These are phyloP conservation scores for Testicularia cyperi DNA, from an alignment of 1,284 basidiomycete genomes.

Conservation along the genomic window DNA sequence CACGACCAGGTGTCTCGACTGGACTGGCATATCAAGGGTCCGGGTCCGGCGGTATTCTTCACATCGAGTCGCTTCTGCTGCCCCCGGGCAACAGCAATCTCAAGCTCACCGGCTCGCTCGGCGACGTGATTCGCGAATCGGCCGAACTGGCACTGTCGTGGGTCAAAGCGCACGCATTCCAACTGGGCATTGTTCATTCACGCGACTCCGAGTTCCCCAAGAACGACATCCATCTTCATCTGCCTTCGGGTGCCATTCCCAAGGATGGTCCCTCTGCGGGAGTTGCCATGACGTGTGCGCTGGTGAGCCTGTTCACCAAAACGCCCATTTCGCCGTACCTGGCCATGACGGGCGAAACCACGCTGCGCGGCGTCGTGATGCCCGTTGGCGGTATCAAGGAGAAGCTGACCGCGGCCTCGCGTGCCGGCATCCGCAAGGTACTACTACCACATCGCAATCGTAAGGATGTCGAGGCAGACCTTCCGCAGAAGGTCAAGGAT, in stretches of 20 bases:
- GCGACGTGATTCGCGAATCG: conserved; percentile 77
- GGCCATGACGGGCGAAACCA: conserved; percentile 58
- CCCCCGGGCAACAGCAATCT: conserved; percentile 71
- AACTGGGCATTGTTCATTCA: conserved; percentile 72
- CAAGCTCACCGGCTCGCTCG: conserved; percentile 75
- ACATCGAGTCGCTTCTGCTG: conserved; percentile 75
- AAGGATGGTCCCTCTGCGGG: conserved; percentile 85
- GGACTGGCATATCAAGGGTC: conserved; percentile 84
- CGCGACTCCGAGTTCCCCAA: conserved; percentile 73
- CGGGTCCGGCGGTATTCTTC: conserved; percentile 81
- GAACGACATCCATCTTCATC: conserved; percentile 82
- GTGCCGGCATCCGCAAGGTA: conserved; percentile 76
- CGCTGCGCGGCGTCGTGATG: conserved; percentile 54
- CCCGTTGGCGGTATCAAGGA: conserved; percentile 58
- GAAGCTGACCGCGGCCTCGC: conserved; percentile 63
- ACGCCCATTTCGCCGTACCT: conserved; percentile 63
- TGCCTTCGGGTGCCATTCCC: conserved; percentile 81
- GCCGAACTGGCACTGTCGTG: conserved; percentile 74
- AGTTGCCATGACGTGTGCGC: conserved; percentile 80
- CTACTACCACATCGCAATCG: conserved; percentile 79
- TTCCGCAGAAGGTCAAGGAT: conserved; percentile 71
- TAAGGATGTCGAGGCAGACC: conserved; percentile 81
- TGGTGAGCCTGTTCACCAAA: conserved; percentile 78
- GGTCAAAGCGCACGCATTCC: conserved; percentile 75
- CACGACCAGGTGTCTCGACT: conserved; percentile 73